Conservation (phyloP, 176 grass and related monocot species). For the Oryza nivara region DNA sequence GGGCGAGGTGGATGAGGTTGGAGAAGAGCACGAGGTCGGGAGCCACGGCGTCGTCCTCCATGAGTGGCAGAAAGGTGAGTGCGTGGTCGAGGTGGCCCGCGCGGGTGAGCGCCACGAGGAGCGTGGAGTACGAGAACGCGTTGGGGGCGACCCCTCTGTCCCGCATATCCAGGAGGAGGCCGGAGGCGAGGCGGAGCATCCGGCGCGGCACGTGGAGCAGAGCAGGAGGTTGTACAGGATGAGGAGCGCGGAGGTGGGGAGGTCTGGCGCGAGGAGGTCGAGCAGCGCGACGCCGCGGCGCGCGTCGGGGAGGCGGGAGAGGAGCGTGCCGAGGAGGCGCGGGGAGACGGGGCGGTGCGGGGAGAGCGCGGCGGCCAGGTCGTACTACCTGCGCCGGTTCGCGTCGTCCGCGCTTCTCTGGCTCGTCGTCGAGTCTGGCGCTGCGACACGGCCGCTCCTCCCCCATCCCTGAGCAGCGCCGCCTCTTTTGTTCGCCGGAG, state of each 20-base stretch:
- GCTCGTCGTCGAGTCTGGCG: too few relatives aligned
- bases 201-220: conserved; percentile 59
- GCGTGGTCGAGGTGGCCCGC: conserved; percentile 71
- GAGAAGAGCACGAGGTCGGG: conserved; percentile 81
- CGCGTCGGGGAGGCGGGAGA: conserved; percentile 64
- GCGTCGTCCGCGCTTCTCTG: too few relatives aligned
- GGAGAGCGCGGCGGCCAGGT: conserved; percentile 61
- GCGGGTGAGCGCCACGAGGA: conserved; percentile 80
- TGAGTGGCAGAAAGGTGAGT: conserved; percentile 77
- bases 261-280: conserved; percentile 56
- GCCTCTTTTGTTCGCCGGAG: too few relatives aligned
- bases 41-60: conserved; percentile 67
- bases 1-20: conserved; percentile 78
- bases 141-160: conserved; percentile 50
- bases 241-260: conserved; percentile 48
- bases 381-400: background rate
- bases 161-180: conserved; percentile 89
- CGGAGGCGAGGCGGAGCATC: conserved; percentile 58
- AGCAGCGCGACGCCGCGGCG: conserved; percentile 84
- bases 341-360: conserved; percentile 65
- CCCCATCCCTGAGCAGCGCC: too few relatives aligned
- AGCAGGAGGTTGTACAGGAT: conserved; percentile 78
- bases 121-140: conserved; percentile 87
- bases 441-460: too few relatives aligned
- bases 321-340: conserved; percentile 88